phyloP scores from a whole-genome alignment of 208 protist species.

The Porcisia deanei region DNA sequence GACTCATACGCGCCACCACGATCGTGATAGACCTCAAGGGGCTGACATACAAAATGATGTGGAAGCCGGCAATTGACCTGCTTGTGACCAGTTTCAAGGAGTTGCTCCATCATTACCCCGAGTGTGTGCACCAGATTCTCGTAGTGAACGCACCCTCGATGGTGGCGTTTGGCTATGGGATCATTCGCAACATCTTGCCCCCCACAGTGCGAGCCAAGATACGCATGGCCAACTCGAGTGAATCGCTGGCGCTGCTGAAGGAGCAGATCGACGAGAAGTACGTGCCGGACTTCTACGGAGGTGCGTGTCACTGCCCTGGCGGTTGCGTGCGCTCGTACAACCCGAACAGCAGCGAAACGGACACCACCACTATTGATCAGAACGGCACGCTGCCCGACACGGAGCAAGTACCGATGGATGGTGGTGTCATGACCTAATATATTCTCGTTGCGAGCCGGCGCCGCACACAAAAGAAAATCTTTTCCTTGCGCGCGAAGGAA shows the following conservation, averaged over 20 bases:
- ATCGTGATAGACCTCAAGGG: constrained; percentile 48
- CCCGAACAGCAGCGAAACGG: constrained; percentile 7
- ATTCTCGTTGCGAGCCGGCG: constrained; percentile 34
- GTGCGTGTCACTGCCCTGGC: constrained; percentile 46
- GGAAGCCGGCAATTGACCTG: constrained; percentile 62
- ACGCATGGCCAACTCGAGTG: constrained; percentile 34
- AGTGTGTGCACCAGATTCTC: constrained; percentile 54
- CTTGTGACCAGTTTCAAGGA: constrained; percentile 33
- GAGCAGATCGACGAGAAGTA: constrained; percentile 49
- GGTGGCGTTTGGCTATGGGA: constrained; percentile 55
- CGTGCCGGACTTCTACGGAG: constrained; percentile 59
- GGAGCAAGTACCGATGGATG: constrained; percentile 19
- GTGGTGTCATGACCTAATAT: constrained; percentile 32
- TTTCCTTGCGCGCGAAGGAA: constrained; percentile 31
- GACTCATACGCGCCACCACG: constrained; percentile 39
- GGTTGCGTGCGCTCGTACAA: constrained; percentile 46
- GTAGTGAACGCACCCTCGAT: constrained; percentile 58
- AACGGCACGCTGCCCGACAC: neutral
- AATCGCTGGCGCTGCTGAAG: constrained; percentile 36
- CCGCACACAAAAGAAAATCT: constrained; percentile 42
- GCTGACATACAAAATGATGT: constrained; percentile 63
- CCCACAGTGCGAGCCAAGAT: constrained; percentile 47
- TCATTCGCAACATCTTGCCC: constrained; percentile 40
- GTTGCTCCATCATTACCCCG: constrained; percentile 44
- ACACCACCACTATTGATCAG: neutral